A percentile compares a stretch with the other conserved stretches of the same genome.
phyloP scores from a whole-genome alignment of 371 early-diverging fungal genomes.

The Cokeromyces recurvatus region DNA sequence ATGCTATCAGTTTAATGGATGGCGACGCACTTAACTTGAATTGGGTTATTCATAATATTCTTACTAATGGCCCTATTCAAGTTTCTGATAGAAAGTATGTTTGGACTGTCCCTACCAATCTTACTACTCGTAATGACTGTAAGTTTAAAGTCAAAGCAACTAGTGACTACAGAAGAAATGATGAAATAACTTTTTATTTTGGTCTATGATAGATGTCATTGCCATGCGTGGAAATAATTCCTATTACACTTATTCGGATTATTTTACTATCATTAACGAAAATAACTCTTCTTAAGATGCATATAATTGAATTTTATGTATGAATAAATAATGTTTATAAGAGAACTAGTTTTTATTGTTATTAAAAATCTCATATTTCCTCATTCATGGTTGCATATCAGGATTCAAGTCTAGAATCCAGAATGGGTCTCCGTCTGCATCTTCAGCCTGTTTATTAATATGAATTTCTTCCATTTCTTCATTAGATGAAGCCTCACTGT shows the following conservation, averaged over 20 bases:
- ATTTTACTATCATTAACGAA: neutral
- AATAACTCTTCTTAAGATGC: neutral
- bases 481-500: conserved; percentile 27
- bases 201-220: conserved; percentile 5
- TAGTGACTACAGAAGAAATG: too few species aligned
- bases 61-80: conserved; percentile 9
- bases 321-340: too few species aligned
- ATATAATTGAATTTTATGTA: too few species aligned
- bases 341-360: too few species aligned
- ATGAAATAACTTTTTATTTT: too few species aligned
- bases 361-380: too few species aligned
- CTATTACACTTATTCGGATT: conserved; percentile 5
- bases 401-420: conserved; percentile 51
- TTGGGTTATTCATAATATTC: conserved; percentile 5
- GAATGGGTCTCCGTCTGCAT: conserved; percentile 35
- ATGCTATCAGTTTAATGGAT: conserved; percentile 9
- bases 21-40: conserved; percentile 7
- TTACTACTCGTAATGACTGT: conserved; percentile 10
- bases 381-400: conserved; percentile 24
- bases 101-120: conserved; percentile 13
- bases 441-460: conserved; percentile 18
- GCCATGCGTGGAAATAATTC: conserved; percentile 5
- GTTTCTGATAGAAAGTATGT: conserved; percentile 4
- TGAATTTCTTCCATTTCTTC: conserved; percentile 22
- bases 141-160: neutral